A percentile compares a stretch with the other conserved stretches of the same genome.
Conservation (phyloP, 1,284 basidiomycete species). For the Trichosporon sp. region DNA sequence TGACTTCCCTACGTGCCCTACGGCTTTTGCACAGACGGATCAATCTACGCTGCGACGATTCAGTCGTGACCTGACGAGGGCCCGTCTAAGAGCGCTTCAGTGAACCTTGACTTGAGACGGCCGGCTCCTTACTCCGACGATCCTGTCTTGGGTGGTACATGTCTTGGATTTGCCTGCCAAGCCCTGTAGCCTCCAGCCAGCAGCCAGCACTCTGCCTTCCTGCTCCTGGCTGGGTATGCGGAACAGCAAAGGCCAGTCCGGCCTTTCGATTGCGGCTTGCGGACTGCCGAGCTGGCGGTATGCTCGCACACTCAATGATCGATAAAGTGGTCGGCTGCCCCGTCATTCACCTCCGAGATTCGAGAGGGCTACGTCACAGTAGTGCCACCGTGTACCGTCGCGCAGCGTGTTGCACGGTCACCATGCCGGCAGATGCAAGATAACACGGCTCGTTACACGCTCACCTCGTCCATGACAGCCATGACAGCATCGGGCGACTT, state of each 20-base stretch:
- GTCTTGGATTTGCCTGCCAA: no score
- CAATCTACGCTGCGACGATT: not conserved
- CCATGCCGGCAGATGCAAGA: not conserved
- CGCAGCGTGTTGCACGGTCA: not conserved
- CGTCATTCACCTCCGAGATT: no score
- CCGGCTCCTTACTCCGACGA: not conserved
- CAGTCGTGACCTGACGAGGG: not conserved
- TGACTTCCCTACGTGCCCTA: not conserved
- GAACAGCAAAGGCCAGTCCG: no score
- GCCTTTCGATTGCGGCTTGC: no score
- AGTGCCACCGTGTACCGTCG: no score
- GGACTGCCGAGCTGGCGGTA: not conserved
- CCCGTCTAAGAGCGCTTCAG: not conserved
- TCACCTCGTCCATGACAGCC: not conserved
- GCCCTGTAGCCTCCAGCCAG: no score
- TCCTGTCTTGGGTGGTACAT: no score
- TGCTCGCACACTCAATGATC: no score
- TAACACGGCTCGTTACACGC: not conserved
- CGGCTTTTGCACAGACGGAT: no score
- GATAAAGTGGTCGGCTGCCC: no score
- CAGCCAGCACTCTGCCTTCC: no score
- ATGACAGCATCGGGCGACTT: not conserved
- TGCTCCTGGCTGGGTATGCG: no score
- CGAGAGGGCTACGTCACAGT: not conserved
- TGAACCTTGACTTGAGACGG: not conserved